Evolutionary conservation across 768 basidiomycete genomes (phyloP).

Genomic region (Neoboletus subvelutipes): DNA sequence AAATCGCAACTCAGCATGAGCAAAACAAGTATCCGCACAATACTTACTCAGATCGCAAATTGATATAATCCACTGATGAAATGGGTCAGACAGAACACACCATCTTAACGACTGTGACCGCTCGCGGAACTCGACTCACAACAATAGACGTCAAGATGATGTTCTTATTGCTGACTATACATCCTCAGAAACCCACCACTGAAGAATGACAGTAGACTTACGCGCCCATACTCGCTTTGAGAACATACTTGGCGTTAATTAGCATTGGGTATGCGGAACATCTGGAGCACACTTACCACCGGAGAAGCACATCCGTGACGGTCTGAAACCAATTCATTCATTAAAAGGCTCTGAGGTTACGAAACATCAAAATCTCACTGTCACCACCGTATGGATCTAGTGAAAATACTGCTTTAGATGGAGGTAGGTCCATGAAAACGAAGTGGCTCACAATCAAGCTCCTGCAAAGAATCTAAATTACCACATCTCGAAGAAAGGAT

Average conservation of each 20-base stretch:
- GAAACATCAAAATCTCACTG: slow-evolving; percentile 37
- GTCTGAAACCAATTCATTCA: slow-evolving; percentile 33
- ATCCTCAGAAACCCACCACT: slow-evolving; percentile 29
- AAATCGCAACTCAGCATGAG: background rate
- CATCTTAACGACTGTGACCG: background rate
- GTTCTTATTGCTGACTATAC: slow-evolving; percentile 42
- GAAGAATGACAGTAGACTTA: slow-evolving; percentile 30
- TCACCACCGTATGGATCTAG: slow-evolving; percentile 55
- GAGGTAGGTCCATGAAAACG: background rate
- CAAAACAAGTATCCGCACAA: background rate
- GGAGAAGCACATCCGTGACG: slow-evolving; percentile 49
- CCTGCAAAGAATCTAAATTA: slow-evolving; percentile 31
- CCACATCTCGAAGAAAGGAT: background rate
- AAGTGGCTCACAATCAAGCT: slow-evolving; percentile 46
- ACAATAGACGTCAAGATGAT: slow-evolving; percentile 42
- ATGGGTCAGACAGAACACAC: slow-evolving; percentile 7
- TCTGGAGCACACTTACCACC: slow-evolving; percentile 27
- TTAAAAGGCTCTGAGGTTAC: background rate
- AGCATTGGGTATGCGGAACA: background rate
- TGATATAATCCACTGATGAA: slow-evolving; percentile 38
- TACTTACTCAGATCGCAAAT: slow-evolving; percentile 47
- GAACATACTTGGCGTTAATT: slow-evolving; percentile 40
- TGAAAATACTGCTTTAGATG: background rate
- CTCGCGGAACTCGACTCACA: slow-evolving; percentile 35
- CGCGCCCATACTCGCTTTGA: slow-evolving; percentile 49